Conservation (phyloP, 352 stramenopile species). For the Globisporangium barbulae region DNA sequence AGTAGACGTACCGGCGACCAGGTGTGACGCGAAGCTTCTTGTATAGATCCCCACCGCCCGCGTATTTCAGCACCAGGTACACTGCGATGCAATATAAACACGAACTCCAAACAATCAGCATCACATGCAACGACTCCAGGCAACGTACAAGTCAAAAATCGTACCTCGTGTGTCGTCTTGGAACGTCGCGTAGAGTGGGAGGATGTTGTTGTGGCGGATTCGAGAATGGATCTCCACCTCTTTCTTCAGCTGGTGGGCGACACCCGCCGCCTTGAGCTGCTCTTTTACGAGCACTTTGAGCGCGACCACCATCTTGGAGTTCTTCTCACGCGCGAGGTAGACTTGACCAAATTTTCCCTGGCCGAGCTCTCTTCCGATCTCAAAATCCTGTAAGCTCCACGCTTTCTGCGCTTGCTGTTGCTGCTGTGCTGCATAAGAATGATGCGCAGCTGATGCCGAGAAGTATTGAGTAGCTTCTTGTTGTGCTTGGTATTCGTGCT, state of each 20-base stretch:
- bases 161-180: conserved; percentile 67
- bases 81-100: conserved; percentile 24
- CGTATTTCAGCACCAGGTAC: conserved; percentile 89
- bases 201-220: conserved; percentile 86
- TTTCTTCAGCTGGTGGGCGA: conserved; percentile 79
- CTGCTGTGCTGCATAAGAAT: not conserved
- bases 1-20: conserved; percentile 30
- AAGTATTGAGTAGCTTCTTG: not conserved
- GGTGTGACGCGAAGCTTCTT: conserved; percentile 64
- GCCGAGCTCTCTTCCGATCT: conserved; percentile 80
- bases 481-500: conserved; percentile 3
- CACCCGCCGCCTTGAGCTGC: conserved; percentile 58
- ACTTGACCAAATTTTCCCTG: conserved; percentile 89
- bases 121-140: not conserved
- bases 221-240: conserved; percentile 92
- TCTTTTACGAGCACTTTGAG: conserved; percentile 91
- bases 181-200: conserved; percentile 84
- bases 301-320: conserved; percentile 73
- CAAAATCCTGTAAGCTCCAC: conserved; percentile 87
- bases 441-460: not conserved
- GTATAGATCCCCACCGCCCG: conserved; percentile 80
- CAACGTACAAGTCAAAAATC: not conserved
- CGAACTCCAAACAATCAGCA: not conserved
- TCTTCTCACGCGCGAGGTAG: conserved; percentile 84
- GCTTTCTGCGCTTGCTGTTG: conserved; percentile 29